A percentile compares a stretch with the other conserved stretches of the same genome.
Conservation (phyloP, 139 green algal genomes). For the Yamagishiella unicocca region DNA sequence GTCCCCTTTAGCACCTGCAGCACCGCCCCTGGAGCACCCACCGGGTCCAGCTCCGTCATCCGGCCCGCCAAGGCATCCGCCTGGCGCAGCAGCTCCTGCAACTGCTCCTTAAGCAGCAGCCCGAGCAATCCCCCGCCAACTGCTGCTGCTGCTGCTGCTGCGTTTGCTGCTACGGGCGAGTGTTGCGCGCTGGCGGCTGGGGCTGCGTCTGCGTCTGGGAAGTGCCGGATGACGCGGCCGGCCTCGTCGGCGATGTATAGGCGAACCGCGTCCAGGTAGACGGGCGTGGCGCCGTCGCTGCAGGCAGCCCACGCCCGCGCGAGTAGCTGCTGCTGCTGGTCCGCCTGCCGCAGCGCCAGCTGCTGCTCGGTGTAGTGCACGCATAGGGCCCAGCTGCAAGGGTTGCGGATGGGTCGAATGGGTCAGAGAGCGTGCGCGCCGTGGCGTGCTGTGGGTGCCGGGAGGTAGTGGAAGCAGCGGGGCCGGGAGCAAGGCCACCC, state of each 20-base stretch:
- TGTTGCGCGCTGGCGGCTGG: background rate
- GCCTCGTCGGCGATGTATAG: slow-evolving; percentile 16
- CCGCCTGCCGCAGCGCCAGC: background rate
- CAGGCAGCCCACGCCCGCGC: background rate
- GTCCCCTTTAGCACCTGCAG: background rate
- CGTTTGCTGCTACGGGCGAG: background rate
- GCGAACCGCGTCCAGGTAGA: background rate
- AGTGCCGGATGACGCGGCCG: background rate
- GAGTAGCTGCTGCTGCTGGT: background rate
- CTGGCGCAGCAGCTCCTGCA: background rate
- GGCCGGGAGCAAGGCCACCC: too few species aligned
- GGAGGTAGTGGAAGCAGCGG: too few species aligned
- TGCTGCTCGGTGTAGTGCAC: slow-evolving; percentile 10
- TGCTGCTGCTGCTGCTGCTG: background rate
- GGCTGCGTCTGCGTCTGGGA: background rate
- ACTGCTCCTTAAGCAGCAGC: background rate
- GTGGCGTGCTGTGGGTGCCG: too few species aligned
- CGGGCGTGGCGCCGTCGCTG: slow-evolving; percentile 2
- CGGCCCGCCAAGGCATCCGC: slow-evolving; percentile 1
- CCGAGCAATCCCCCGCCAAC: background rate
- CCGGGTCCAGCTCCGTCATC: background rate
- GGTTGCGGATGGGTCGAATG: too few species aligned
- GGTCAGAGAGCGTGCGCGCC: too few species aligned
- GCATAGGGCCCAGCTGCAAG: slow-evolving; percentile 2
- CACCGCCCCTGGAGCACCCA: background rate